These are phyloP conservation scores for Blastomyces percursus DNA, from an alignment of 2,329 filamentous ascomycete species.

Conservation along the genomic window DNA sequence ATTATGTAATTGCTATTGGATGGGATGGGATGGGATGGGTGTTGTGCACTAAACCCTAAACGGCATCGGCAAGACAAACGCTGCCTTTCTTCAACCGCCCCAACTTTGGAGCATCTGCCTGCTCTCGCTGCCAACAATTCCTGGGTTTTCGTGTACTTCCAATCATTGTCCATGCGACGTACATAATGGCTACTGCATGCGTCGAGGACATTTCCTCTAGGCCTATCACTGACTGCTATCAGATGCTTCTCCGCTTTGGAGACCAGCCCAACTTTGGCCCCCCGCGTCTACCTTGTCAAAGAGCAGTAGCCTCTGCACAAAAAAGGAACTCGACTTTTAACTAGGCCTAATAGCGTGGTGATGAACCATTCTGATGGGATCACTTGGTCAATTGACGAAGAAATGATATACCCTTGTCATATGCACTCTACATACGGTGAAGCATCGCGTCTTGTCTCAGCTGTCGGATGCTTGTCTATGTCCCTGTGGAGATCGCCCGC, in stretches of 20 bases:
- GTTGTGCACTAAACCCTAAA: neutral
- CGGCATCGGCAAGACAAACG: neutral
- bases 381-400: neutral
- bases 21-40: too few species aligned
- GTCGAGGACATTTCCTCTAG: neutral
- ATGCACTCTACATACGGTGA: neutral
- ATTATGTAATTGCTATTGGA: conserved; percentile 3
- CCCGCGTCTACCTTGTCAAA: neutral
- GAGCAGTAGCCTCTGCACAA: neutral
- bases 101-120: neutral
- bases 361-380: conserved; percentile 1
- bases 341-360: neutral
- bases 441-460: neutral
- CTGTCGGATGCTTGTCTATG: neutral
- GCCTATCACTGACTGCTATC: too few species aligned
- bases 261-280: neutral
- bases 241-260: too few species aligned
- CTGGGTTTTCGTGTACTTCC: neutral
- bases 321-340: neutral
- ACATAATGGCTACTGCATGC: neutral
- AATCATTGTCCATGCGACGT: neutral
- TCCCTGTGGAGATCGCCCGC: conserved; percentile 1
- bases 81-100: neutral
- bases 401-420: neutral
- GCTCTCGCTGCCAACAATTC: neutral